A percentile compares a stretch with the other conserved stretches of the same genome.
Conservation (phyloP, 192 early-diverging fungal genomes). For the Backusella psychrophila region DNA sequence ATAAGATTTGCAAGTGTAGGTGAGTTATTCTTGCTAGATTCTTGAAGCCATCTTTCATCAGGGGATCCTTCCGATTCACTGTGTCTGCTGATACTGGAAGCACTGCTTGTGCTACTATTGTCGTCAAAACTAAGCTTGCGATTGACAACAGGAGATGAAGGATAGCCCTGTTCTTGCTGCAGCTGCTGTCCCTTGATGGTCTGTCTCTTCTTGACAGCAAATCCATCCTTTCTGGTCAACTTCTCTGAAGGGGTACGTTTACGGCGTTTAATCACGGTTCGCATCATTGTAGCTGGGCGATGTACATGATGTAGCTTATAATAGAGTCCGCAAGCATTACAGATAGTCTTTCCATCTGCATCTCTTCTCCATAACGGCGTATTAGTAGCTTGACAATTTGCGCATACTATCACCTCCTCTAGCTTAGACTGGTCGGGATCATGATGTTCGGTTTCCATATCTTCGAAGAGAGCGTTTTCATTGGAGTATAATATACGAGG, state of each 20-base stretch:
- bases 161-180: background rate
- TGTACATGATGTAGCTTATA: conserved; percentile 74
- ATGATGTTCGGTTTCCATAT: background rate
- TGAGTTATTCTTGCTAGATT: background rate
- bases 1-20: background rate
- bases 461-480: background rate
- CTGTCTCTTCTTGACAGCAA: background rate
- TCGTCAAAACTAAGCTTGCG: background rate
- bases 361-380: conserved; percentile 81
- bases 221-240: background rate
- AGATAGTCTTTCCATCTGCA: conserved; percentile 67
- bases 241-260: conserved; percentile 34
- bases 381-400: conserved; percentile 67
- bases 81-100: background rate
- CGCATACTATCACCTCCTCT: conserved; percentile 38
- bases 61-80: background rate
- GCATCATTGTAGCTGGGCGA: conserved; percentile 71
- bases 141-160: background rate
- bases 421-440: background rate
- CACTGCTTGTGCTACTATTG: conserved; percentile 4
- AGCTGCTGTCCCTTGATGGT: conserved; percentile 1
- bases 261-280: conserved; percentile 66
- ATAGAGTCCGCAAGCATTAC: conserved; percentile 93
- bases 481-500: background rate
- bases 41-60: background rate